These are phyloP conservation scores for Populus alba DNA, from an alignment of 345 rosid genomes.

Conservation along the genomic window DNA sequence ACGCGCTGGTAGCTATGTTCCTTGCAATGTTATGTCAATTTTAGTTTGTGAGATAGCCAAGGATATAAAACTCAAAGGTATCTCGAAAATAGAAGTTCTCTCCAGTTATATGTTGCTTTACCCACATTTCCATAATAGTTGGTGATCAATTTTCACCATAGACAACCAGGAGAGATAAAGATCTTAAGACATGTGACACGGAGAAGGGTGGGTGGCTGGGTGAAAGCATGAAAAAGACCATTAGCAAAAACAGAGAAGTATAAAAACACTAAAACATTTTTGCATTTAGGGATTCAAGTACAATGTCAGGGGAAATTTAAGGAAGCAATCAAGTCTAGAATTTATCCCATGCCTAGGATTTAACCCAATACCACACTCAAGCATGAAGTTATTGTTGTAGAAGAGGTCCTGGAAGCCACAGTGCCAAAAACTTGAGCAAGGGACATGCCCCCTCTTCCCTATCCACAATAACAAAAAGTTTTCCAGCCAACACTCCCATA, in stretches of 20 bases:
- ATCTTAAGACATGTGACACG: not conserved
- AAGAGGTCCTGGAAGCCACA: conserved; percentile 34
- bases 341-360: conserved; percentile 9
- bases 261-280: not conserved
- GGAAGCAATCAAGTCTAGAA: conserved; percentile 13
- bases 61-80: not conserved
- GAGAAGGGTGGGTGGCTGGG: not conserved
- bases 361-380: conserved; percentile 15
- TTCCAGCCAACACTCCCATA: not conserved
- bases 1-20: not conserved
- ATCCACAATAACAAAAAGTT: not conserved
- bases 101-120: not conserved
- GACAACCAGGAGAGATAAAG: not conserved
- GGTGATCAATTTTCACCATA: not conserved
- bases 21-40: not conserved
- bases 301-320: conserved; percentile 13
- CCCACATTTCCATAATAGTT: not conserved
- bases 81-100: not conserved
- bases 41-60: not conserved
- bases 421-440: conserved; percentile 28
- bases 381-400: conserved; percentile 17
- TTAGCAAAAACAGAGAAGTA: not conserved
- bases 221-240: not conserved
- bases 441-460: conserved; percentile 38
- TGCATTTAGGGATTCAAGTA: not conserved